Conservation (phyloP, 192 early-diverging fungal genomes). For the Gaertneriomyces sp. region DNA sequence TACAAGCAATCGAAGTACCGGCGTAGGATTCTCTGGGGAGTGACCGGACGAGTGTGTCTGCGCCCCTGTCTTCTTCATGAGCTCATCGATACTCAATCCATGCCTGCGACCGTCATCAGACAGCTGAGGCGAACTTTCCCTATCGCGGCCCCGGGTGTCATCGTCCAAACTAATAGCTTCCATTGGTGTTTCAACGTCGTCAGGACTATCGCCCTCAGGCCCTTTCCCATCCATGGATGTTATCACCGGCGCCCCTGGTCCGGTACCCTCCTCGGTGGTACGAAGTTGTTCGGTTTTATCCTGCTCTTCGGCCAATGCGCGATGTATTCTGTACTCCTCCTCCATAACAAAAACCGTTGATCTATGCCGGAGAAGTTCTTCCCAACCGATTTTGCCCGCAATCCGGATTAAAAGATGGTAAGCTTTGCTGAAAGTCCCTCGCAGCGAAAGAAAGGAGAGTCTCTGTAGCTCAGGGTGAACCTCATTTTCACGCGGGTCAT, state of each 20-base stretch:
- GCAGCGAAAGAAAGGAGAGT: constrained; percentile 82
- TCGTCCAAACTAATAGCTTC: constrained; percentile 44
- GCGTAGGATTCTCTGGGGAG: constrained; percentile 16
- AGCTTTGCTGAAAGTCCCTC: constrained; percentile 90
- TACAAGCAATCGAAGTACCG: not conserved
- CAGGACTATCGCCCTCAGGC: constrained; percentile 11
- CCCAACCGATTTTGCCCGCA: constrained; percentile 88
- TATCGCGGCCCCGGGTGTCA: not conserved
- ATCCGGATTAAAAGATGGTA: constrained; percentile 80
- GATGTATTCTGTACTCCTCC: constrained; percentile 83
- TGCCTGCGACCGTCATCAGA: constrained; percentile 9
- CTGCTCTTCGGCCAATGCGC: constrained; percentile 69
- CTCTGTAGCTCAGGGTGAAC: constrained; percentile 69
- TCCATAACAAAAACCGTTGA: constrained; percentile 98
- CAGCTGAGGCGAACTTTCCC: not conserved
- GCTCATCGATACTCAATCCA: constrained; percentile 46
- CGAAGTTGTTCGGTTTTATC: constrained; percentile 27
- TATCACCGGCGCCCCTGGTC: no score
- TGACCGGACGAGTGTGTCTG: not conserved
- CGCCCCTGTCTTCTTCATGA: constrained; percentile 38
- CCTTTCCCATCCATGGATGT: no score
- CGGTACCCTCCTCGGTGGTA: constrained; percentile 6
- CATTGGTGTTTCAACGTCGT: constrained; percentile 40
- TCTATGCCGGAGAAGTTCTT: constrained; percentile 82
- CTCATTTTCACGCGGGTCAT: constrained; percentile 53